These are phyloP conservation scores for Diutina rugosa DNA, from an alignment of 1,139 yeast genomes.

Conservation along the genomic window DNA sequence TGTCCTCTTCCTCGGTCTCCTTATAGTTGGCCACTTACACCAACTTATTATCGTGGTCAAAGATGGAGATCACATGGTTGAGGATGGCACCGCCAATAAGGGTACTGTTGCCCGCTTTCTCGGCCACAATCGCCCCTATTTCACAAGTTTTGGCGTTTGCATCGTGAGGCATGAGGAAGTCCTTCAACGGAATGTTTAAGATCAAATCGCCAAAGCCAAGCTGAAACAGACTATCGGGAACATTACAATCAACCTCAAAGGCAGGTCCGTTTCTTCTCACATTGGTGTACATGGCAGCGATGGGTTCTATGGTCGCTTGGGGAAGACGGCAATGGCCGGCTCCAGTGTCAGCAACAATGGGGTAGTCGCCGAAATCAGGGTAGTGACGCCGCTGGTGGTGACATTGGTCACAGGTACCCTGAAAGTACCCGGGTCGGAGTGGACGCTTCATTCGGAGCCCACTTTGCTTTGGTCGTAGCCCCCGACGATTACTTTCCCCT, in stretches of 20 bases:
- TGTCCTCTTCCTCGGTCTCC: not conserved
- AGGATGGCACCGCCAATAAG: not conserved
- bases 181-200: slow-evolving; percentile 6
- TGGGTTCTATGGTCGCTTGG: not conserved
- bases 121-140: not conserved
- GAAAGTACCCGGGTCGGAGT: not conserved
- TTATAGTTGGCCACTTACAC: not conserved
- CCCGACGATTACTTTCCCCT: not conserved
- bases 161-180: slow-evolving; percentile 1
- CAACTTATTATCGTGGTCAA: not conserved
- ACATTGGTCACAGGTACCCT: not conserved
- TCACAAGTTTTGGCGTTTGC: not conserved
- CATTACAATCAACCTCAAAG: not conserved
- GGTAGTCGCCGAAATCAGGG: not conserved
- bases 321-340: not conserved
- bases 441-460: not conserved
- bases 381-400: not conserved
- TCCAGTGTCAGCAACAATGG: not conserved
- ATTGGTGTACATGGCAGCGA: no score
- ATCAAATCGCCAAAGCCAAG: slow-evolving; percentile 3
- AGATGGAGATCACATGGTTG: not conserved
- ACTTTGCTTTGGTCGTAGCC: not conserved
- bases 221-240: not conserved
- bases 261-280: not conserved
- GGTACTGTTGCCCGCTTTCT: not conserved